Percentiles rank a stretch among this genome's conserved stretches.
Conservation (phyloP, 169 alveolate species). For the Eimeria acervulina region DNA sequence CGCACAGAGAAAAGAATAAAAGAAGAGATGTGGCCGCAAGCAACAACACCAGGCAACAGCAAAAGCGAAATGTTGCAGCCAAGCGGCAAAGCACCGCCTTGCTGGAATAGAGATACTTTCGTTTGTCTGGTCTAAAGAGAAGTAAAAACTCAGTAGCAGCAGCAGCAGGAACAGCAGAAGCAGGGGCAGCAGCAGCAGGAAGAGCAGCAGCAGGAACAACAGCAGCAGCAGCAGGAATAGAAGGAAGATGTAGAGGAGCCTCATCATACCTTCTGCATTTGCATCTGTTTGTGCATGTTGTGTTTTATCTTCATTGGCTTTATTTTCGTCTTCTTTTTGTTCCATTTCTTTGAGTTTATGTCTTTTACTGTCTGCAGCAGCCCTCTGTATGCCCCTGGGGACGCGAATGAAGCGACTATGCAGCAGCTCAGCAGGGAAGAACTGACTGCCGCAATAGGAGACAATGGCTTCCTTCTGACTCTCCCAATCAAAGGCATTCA, state of each 20-base stretch:
- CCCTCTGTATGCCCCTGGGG: slow-evolving; percentile 18
- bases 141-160: not conserved
- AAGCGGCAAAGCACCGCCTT: not conserved
- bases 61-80: not conserved
- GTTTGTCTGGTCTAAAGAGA: not conserved
- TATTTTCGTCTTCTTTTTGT: slow-evolving; percentile 79
- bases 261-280: slow-evolving; percentile 51
- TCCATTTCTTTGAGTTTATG: slow-evolving; percentile 81
- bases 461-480: slow-evolving; percentile 78
- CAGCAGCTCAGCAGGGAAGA: slow-evolving; percentile 79
- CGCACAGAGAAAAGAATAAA: not conserved
- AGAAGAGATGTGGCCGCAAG: not conserved
- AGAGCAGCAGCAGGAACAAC: not conserved
- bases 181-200: not conserved
- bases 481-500: slow-evolving; percentile 40
- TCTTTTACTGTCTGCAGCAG: slow-evolving; percentile 50
- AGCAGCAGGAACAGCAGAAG: not conserved
- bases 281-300: slow-evolving; percentile 29
- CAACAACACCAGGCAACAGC: not conserved
- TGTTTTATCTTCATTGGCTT: slow-evolving; percentile 66
- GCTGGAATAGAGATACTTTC: no score
- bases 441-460: slow-evolving; percentile 54
- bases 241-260: slow-evolving; percentile 20
- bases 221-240: not conserved
- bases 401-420: slow-evolving; percentile 58